Evolutionary conservation across 2,329 filamentous ascomycete species (phyloP), one percentile per base, ranked within the genome.

Genomic region (Juglanconis juglandina): DNA sequence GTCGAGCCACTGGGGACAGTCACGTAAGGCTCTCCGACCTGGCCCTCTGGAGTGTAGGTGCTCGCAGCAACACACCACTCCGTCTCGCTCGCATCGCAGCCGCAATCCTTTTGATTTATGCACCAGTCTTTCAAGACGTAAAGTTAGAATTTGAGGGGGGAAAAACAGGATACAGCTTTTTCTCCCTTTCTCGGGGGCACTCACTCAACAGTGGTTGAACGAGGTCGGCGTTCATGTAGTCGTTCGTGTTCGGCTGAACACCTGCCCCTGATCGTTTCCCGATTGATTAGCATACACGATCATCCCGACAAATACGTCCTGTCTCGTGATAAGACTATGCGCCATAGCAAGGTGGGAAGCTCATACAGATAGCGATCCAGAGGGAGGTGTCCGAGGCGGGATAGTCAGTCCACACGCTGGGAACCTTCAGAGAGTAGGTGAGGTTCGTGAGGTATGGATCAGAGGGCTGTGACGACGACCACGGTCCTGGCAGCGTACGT

Each of bases 31-130:
- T 56, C 41, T 17, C 42, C 42, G 5, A n/a, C 10, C 54, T 61
- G 59, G 39, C 59, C 59, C 11, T 51, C 44, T 30, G 59, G 59
- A 33, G 61, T 63, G 17, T 61, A 61, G 6, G 61, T 61, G 39
- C 58, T 63, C 10, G 61, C 59, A 3, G 61, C 47, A n/a, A 17
- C 17, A 17, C 17, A 17, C 17, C 17, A 17, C 17, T 17, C 17
- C 17, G 17, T 17, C 17, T 17, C 17, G 17, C 17, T 17, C 17
- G 17, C 17, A 17, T 17, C 17, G 17, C 61, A 61, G 39, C 61
- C 61, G 39, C 55, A 56, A 14, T 37, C n/a, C 41, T 10, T n/a
- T 37, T 59, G 54, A 49, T 61, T 47, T 14, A 42, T 10, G 50
- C 50, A 58, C 61, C 61, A 63, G 55, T 61, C 42, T 46, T 46